These are phyloP conservation scores for Eimeria praecox DNA, from an alignment of 169 alveolate genomes.

Conservation along the genomic window DNA sequence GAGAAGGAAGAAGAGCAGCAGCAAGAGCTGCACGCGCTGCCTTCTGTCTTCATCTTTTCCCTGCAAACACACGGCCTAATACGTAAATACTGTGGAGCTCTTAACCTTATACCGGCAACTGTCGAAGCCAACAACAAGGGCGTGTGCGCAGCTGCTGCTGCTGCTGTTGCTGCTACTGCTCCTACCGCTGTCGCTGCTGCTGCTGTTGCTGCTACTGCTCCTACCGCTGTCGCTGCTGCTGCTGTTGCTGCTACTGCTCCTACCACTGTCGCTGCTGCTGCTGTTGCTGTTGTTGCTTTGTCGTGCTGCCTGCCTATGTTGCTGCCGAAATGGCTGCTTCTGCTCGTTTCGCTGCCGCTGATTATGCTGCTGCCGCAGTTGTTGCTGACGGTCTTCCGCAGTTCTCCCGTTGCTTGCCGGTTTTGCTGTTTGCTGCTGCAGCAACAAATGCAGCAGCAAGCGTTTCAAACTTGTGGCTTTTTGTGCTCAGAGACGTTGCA, in stretches of 20 bases:
- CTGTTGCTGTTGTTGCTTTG: not conserved
- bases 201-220: not conserved
- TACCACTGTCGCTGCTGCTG: not conserved
- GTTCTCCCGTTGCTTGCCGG: not conserved
- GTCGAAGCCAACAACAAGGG: constrained; percentile 39
- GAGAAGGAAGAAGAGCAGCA: not conserved
- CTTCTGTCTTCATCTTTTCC: constrained; percentile 36
- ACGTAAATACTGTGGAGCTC: constrained; percentile 59
- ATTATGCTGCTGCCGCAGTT: not conserved
- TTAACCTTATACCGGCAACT: constrained; percentile 48
- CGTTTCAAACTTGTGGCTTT: not conserved
- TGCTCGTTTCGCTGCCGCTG: not conserved
- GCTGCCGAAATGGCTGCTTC: not conserved
- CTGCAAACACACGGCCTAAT: constrained; percentile 55
- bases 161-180: constrained; percentile 5
- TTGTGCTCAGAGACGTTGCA: constrained; percentile 61
- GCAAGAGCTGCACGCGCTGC: constrained; percentile 23
- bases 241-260: not conserved
- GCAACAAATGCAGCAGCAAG: not conserved
- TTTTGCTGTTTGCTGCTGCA: not conserved
- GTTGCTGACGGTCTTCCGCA: not conserved
- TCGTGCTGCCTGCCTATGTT: too few species aligned
- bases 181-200: not conserved
- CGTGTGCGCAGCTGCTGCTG: constrained; percentile 41
- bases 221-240: not conserved